These are phyloP conservation scores for Porcisia hertigi DNA, from an alignment of 208 protist species.

Conservation along the genomic window DNA sequence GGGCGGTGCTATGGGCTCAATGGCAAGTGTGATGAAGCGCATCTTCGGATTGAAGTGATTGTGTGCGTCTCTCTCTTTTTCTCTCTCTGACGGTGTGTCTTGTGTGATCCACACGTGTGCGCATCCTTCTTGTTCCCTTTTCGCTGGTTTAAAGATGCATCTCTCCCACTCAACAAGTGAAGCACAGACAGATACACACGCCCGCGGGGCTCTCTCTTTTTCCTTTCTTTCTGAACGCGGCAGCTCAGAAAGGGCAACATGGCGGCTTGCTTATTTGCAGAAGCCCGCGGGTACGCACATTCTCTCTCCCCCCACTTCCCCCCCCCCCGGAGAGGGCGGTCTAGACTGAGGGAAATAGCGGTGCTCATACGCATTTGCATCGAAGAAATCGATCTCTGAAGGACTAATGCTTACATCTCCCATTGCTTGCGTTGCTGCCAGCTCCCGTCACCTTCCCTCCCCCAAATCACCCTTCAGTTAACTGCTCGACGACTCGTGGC, in stretches of 20 bases:
- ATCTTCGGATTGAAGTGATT: conserved; percentile 4
- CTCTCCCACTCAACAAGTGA: too few relatives aligned
- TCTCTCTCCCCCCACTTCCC: neutral
- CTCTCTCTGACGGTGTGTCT: neutral
- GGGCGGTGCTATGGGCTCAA: conserved; percentile 35
- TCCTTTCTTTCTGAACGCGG: neutral
- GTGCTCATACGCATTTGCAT: neutral
- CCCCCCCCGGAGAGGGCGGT: neutral
- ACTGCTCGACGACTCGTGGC: neutral
- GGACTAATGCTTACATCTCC: neutral
- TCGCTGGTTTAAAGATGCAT: too few relatives aligned
- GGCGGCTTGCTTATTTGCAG: neutral
- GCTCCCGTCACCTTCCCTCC: neutral
- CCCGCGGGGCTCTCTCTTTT: neutral
- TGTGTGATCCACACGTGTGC: neutral
- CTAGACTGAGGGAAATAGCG: neutral
- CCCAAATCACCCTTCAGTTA: neutral
- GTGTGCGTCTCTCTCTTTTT: conserved; percentile 5
- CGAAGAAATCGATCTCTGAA: neutral
- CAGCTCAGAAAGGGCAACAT: too few relatives aligned
- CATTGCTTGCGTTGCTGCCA: neutral
- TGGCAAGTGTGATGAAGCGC: conserved; percentile 20
- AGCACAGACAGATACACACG: too few relatives aligned
- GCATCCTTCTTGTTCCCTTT: too few relatives aligned
- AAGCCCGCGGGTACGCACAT: neutral